Conservation (phyloP, 2,329 filamentous ascomycete species). For the Endothia cerciana region DNA sequence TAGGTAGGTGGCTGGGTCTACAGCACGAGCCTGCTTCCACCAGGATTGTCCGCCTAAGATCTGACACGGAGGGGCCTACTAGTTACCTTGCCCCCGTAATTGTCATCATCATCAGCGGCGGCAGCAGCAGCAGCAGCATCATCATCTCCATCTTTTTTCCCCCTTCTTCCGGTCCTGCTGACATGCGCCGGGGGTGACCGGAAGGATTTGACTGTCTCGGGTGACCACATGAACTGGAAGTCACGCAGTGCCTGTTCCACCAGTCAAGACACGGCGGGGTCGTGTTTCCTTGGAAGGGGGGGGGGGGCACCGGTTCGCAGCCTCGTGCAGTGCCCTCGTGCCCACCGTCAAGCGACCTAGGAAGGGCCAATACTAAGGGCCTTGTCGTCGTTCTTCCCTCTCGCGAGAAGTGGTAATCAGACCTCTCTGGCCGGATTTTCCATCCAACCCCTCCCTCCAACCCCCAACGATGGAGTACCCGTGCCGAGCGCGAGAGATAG, state of each 20-base stretch:
- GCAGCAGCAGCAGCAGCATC: not conserved
- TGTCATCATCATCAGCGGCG: not conserved
- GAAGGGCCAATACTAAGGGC: not conserved
- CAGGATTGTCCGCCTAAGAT: not conserved
- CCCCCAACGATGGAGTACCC: slow-evolving; percentile 7
- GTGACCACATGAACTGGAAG: slow-evolving; percentile 36
- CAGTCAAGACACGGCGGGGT: slow-evolving; percentile 26
- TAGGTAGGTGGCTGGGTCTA: not conserved
- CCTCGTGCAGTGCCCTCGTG: slow-evolving; percentile 5
- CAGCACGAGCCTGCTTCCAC: not conserved
- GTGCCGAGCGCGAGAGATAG: slow-evolving; percentile 1
- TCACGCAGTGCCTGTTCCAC: slow-evolving; percentile 30
- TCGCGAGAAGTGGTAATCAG: not conserved
- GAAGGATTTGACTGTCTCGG: slow-evolving; percentile 29
- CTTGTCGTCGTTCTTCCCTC: not conserved
- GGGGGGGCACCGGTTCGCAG: not conserved
- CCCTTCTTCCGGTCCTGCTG: not conserved
- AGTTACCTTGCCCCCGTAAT: not conserved
- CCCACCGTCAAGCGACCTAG: not conserved
- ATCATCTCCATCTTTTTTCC: not conserved
- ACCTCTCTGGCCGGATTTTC: not conserved
- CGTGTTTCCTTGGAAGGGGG: not conserved
- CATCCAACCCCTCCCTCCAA: not conserved
- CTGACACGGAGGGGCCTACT: not conserved
- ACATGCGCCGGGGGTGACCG: slow-evolving; percentile 14